Evolutionary conservation across 2,329 filamentous ascomycete genomes (phyloP).

Genomic region (Colletotrichum chlorophyti): DNA sequence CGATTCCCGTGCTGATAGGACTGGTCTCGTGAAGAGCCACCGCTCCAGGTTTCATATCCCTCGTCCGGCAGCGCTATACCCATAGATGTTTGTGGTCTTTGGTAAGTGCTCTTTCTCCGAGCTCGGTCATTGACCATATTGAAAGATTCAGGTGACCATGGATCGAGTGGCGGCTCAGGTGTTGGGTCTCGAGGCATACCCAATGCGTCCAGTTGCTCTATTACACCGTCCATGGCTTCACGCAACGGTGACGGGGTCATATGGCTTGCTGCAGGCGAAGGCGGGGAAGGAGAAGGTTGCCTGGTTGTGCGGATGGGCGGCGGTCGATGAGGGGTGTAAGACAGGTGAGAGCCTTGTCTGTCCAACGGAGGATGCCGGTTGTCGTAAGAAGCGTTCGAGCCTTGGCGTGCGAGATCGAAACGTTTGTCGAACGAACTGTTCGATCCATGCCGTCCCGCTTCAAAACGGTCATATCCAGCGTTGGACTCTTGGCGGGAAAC

Average conservation of each 20-base stretch:
- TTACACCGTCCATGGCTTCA: slow-evolving; percentile 97
- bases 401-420: slow-evolving; percentile 34
- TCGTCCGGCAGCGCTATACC: slow-evolving; percentile 70
- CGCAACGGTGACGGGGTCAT: slow-evolving; percentile 90
- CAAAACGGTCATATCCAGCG: slow-evolving; percentile 41
- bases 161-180: slow-evolving; percentile 66
- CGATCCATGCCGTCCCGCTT: slow-evolving; percentile 45
- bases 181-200: slow-evolving; percentile 65
- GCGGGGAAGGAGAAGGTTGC: slow-evolving; percentile 68
- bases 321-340: slow-evolving; percentile 43
- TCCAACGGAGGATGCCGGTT: slow-evolving; percentile 33
- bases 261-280: slow-evolving; percentile 70
- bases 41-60: slow-evolving; percentile 65
- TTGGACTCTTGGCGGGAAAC: slow-evolving; percentile 47
- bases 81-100: slow-evolving; percentile 75
- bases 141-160: slow-evolving; percentile 93
- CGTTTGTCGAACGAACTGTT: slow-evolving; percentile 49
- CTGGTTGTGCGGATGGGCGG: slow-evolving; percentile 59
- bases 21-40: slow-evolving; percentile 57
- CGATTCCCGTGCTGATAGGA: slow-evolving; percentile 48
- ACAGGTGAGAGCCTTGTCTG: slow-evolving; percentile 46
- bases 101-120: slow-evolving; percentile 38
- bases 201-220: slow-evolving; percentile 92
- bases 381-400: slow-evolving; percentile 40
- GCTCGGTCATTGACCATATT: slow-evolving; percentile 58